These are phyloP conservation scores for Rhizopogon sp. DNA, from an alignment of 768 basidiomycete species.

Conservation along the genomic window DNA sequence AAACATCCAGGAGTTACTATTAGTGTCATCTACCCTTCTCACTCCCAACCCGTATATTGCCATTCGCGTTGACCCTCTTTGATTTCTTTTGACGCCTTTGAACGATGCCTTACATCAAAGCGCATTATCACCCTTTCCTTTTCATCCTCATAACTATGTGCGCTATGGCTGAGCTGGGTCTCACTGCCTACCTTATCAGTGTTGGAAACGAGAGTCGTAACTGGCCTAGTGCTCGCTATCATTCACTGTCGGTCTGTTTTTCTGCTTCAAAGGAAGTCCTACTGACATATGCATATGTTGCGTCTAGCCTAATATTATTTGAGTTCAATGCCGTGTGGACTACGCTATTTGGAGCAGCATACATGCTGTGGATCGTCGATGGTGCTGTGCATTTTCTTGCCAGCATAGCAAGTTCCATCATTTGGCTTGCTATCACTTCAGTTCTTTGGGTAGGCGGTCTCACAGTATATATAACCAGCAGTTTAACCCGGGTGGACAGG, in stretches of 20 bases:
- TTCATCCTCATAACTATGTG: conserved; percentile 62
- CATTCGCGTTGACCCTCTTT: conserved; percentile 3
- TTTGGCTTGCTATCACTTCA: conserved; percentile 65
- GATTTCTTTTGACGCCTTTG: conserved; percentile 5
- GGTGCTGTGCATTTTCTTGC: conserved; percentile 65
- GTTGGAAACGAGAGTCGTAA: conserved; percentile 57
- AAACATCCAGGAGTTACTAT: conserved; percentile 18
- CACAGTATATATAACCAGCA: not conserved
- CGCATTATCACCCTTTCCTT: conserved; percentile 57
- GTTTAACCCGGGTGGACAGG: conserved; percentile 36
- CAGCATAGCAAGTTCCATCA: conserved; percentile 71
- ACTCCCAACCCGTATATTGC: not conserved
- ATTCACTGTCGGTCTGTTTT: conserved; percentile 46
- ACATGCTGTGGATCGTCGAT: conserved; percentile 66
- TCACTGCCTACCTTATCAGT: conserved; percentile 69
- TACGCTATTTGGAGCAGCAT: conserved; percentile 61
- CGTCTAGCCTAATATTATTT: conserved; percentile 47
- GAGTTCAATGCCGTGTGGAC: conserved; percentile 73
- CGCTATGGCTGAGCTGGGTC: conserved; percentile 68
- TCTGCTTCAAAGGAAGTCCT: not conserved
- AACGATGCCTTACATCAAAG: conserved; percentile 39
- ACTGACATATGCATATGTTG: conserved; percentile 5
- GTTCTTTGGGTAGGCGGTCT: conserved; percentile 55
- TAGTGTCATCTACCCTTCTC: not conserved
- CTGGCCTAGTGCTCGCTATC: conserved; percentile 61